Percentiles rank a stretch among this genome's conserved stretches.
Evolutionary conservation across 441 rosid species (phyloP).

Genomic region (Melastoma candidum): DNA sequence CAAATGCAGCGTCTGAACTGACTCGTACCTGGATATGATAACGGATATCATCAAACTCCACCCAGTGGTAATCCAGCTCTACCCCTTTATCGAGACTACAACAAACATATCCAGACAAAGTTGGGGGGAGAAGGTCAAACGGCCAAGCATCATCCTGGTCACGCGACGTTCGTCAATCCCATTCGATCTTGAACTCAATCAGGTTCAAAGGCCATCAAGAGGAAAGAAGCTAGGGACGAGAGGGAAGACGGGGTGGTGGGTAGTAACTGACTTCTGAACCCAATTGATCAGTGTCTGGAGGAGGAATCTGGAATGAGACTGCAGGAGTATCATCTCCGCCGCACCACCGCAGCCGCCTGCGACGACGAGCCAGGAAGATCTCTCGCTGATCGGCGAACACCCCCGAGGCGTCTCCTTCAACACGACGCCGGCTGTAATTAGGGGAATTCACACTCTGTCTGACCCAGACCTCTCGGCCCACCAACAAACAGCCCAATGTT

Average conservation of each 20-base stretch:
- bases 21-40: constrained; percentile 74
- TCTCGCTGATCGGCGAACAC: too few species aligned
- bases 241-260: not conserved
- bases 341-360: too few species aligned
- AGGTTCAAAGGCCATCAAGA: not conserved
- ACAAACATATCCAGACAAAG: not conserved
- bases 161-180: not conserved
- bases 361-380: too few species aligned
- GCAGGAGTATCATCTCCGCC: constrained; percentile 60
- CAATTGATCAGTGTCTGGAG: constrained; percentile 71
- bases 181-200: not conserved
- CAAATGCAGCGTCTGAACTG: not conserved
- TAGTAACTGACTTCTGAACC: constrained; percentile 46
- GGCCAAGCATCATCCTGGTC: not conserved
- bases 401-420: too few species aligned
- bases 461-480: too few species aligned
- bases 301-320: constrained; percentile 89
- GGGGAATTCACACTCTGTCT: too few species aligned
- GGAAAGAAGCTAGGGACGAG: not conserved
- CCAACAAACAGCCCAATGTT: too few species aligned
- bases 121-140: too few species aligned
- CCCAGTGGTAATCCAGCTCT: constrained; percentile 75
- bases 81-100: constrained; percentile 77
- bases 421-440: too few species aligned
- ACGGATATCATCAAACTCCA: constrained; percentile 86